Evolutionary conservation across 345 rosid species (phyloP), one percentile per base, ranked within the genome.

Genomic region (Reutealis trisperma): DNA sequence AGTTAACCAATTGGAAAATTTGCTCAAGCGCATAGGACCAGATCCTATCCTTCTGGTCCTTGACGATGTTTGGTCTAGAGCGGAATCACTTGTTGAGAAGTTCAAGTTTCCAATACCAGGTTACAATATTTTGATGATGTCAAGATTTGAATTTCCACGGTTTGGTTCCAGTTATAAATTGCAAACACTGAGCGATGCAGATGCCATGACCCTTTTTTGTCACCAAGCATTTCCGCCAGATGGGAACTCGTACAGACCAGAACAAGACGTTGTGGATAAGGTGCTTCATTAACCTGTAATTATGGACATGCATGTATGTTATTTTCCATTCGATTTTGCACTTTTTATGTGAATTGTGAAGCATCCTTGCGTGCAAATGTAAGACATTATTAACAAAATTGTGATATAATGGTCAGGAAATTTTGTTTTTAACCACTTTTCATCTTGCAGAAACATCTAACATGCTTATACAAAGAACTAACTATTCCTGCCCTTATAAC

Each of bases 21-120:
- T 82, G 60, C n/a, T 82, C 1, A 57, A 55, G 84, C 24, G 30
- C 25, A 64, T 22, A 34, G 59, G 19, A 8, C 51, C 57, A 58
- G 55, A 30, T 49, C 79, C 78, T 51, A 63, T 70, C 34, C 63
- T 82, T 15, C 61, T 82, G 63, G 79, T 82, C 68, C 84, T 82
- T 45, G 84, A 82, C 57, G 84, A 82, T 68, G 84, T 82, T 70
- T 78, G 84, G 84, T 24, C 78, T 42, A 76, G 76, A 54, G 75
- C 81, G 41, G 70, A 77, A 45, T 18, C 52, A 74, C 62, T 78
- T 37, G 25, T 82, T 57, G 76, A 77, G 57, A 82, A 63, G 73
- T 69, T 82, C 76, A 69, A 55, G 2, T 77, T 82, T 61, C 62
- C 42, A 58, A 74, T 78, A 57, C 15, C 25, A 32, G 58, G 66